Base-by-base conservation (phyloP, 352 stramenopile species). In the Phytophthora litchii region DNA sequence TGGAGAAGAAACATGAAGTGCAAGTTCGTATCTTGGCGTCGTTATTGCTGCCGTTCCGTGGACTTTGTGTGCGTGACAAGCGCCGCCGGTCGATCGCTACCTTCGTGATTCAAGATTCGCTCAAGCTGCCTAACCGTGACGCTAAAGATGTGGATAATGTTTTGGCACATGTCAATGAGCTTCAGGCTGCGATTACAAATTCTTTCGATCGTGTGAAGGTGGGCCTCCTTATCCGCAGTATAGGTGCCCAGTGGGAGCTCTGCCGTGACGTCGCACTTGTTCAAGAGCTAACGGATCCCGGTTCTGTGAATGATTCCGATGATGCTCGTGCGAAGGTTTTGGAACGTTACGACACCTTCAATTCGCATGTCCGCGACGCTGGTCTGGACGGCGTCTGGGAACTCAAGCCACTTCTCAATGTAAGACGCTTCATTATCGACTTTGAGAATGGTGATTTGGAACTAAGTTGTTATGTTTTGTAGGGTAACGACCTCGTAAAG, bases 401-500 rank as follows among this genome's bases (percentile, higher is more conserved):
- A 19, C 58, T 89, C 27, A 87, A 86, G 59, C 78, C 83, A 14
- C 49, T 92, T 31, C 67, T 92, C 1, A 89, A 89, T 70, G 83
- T 92, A 67, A 50, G 74, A 61, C 9, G 8, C 17, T 29, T 42
- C 20, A 36, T 48, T 2, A 45, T 3, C 29, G 6, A 44, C 10
- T n/a, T 45, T 36, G 14, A 14, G 12, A 11, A 13, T 37, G 6
- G 8, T 46, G 9, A 37, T 29, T 21, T 27, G 16, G 17, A 54
- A 10, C 35, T 66, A 41, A 63, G 32, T 11, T 64, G 11, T 37
- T 17, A 46, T 57, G 29, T 17, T 44, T 60, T 13, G 34, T 50
- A 92, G 83, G 83, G 83, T 16, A 89, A 88, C 13, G 80, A 92
- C 14, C 48, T 91, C 13, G 83, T 89, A 25, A 87, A 80, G 51